Evolutionary conservation across 495 filamentous ascomycete genomes (phyloP).

Genomic region (Lepraria neglecta): DNA sequence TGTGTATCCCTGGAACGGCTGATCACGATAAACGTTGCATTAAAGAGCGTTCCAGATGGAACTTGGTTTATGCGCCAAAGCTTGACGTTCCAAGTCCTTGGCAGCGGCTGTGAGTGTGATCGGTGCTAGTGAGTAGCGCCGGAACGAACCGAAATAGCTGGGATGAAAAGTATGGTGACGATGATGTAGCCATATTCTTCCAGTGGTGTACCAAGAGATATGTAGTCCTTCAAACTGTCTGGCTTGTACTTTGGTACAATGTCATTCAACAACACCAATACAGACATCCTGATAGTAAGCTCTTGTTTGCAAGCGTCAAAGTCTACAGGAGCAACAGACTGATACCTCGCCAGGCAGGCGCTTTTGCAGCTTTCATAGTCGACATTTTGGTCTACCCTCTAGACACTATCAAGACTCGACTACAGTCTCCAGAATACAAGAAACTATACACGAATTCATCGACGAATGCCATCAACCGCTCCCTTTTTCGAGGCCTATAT

Average conservation of each 20-base stretch:
- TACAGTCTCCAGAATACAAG: conserved; percentile 69
- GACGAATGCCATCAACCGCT: conserved; percentile 46
- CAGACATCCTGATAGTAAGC: conserved; percentile 47
- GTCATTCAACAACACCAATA: conserved; percentile 40
- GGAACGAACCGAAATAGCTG: neutral
- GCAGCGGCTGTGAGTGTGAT: conserved; percentile 1
- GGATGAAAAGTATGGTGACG: neutral
- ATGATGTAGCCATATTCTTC: conserved; percentile 5
- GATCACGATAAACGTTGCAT: too few relatives aligned
- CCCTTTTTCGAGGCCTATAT: conserved; percentile 69
- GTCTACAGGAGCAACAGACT: neutral
- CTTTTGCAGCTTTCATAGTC: conserved; percentile 69
- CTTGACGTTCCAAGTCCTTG: too few relatives aligned
- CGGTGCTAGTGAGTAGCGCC: conserved; percentile 3
- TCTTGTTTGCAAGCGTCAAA: neutral
- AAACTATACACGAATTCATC: conserved; percentile 52
- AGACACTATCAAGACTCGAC: conserved; percentile 79
- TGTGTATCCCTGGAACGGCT: too few relatives aligned
- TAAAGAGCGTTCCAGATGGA: too few relatives aligned
- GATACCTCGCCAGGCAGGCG: conserved; percentile 56
- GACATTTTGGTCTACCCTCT: conserved; percentile 77
- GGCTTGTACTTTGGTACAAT: conserved; percentile 18
- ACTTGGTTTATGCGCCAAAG: too few relatives aligned
- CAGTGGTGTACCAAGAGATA: neutral
- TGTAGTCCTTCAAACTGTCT: conserved; percentile 1